Evolutionary conservation across 805 yeast genomes (phyloP), one percentile per base, ranked within the genome.

Genomic region (Metschnikowia arizonensis): DNA sequence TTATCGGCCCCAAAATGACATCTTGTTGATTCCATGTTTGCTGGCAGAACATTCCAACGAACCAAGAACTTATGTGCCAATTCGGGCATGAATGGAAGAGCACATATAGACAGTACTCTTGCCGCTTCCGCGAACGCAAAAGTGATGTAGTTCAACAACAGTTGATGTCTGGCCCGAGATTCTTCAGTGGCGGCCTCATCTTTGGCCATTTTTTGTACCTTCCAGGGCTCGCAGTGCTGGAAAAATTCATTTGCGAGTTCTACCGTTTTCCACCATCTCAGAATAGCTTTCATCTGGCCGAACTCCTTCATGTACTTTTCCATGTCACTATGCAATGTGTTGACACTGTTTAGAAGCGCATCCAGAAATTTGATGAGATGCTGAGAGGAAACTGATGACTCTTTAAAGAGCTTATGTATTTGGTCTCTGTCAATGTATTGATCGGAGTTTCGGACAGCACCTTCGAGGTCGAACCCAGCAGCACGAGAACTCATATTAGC

Each of bases 161-260:
- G 37, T 26, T 33, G 36, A 32, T 32, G 43, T 11, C 7, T 32
- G 33, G 33, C 30, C 46, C 41, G 46, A 60, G 30, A 15, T 15
- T 25, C 61, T 5, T 46, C 46, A 12, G 54, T 53, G 7, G 62
- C 62, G 1, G 52, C 47, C 3, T 55, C 49, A 25, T 45, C 45
- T 8, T 28, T 11, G n/a, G 60, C 37, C 24, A 36, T 32, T 36
- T 65, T 68, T 18, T 66, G 67, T 40, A 72, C 65, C 7, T 66
- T 62, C 98, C 98, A 91, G 0, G 97, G 97, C 55, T 81, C 83
- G 5, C 80, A 65, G 1, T 63, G 67, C 57, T 88, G 95, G 50
- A 89, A 73, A 26, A 84, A 75, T 15, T 68, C 69, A 57, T 91
- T 91, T 1, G 86, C 83, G 12, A 69, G 63, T 40, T 78, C 78